phyloP scores from a whole-genome alignment of 139 green algal species.

The Haematococcus sp. region DNA sequence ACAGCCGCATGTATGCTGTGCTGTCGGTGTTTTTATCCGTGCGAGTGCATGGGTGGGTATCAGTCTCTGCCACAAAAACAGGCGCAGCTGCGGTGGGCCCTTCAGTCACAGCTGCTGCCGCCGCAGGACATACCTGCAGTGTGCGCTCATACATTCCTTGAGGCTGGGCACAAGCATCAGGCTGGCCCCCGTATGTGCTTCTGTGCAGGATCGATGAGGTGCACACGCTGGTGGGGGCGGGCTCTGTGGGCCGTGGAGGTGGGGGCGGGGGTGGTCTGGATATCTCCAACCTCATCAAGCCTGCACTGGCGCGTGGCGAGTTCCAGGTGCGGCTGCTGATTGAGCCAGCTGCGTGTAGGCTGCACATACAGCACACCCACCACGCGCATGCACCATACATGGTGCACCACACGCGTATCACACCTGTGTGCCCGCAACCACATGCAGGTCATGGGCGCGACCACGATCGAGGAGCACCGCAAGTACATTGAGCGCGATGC shows the following conservation, averaged over 20 bases:
- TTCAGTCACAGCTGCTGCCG: too few species aligned
- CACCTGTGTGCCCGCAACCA: too few species aligned
- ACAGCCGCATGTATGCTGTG: too few species aligned
- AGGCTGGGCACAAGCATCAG: too few species aligned
- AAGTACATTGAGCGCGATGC: constrained; percentile 96
- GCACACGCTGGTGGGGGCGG: constrained; percentile 93
- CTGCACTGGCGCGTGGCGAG: constrained; percentile 70
- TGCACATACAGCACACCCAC: not conserved
- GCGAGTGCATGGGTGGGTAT: too few species aligned
- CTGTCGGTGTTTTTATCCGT: too few species aligned
- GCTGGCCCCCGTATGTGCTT: not conserved
- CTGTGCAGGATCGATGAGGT: constrained; percentile 61
- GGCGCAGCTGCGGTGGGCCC: too few species aligned
- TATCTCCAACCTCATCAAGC: constrained; percentile 96
- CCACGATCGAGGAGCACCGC: constrained; percentile 81
- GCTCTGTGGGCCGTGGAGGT: constrained; percentile 55
- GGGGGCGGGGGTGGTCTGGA: constrained; percentile 83
- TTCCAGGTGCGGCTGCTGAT: constrained; percentile 25
- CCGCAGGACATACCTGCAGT: too few species aligned
- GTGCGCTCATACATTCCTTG: too few species aligned
- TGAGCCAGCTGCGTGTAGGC: too few species aligned
- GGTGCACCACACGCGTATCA: too few species aligned
- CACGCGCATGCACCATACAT: not conserved
- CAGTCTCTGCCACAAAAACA: too few species aligned
- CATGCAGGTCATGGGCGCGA: constrained; percentile 79